These are phyloP conservation scores for Tetrapisispora pingtungensis DNA, from an alignment of 805 yeast genomes.

Conservation along the genomic window DNA sequence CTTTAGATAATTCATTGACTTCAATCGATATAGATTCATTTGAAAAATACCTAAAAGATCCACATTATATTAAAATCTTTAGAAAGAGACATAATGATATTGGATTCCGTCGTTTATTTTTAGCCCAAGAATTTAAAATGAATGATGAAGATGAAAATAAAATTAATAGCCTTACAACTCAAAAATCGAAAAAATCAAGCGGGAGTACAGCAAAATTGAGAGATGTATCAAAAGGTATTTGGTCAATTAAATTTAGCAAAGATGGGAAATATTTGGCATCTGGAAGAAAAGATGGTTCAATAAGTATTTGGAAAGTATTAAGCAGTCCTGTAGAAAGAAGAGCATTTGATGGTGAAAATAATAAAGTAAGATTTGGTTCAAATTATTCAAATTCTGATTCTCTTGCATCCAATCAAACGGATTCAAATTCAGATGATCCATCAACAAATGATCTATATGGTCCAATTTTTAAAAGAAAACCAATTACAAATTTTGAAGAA, in stretches of 20 bases:
- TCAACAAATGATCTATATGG: constrained; percentile 37
- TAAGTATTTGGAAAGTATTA: constrained; percentile 73
- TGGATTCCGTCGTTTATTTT: constrained; percentile 41
- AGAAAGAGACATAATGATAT: constrained; percentile 35
- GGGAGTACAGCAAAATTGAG: neutral
- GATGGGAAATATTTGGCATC: constrained; percentile 81
- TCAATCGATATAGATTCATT: constrained; percentile 30
- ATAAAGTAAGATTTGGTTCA: neutral
- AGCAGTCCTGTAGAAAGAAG: constrained; percentile 60
- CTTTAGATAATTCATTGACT: neutral
- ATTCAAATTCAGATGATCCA: neutral
- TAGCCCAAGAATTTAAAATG: constrained; percentile 50
- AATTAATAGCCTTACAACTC: neutral
- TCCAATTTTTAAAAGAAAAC: constrained; percentile 66
- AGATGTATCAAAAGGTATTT: constrained; percentile 39
- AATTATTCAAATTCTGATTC: neutral
- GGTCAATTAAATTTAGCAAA: constrained; percentile 58
- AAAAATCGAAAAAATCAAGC: neutral
- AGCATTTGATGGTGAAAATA: constrained; percentile 26
- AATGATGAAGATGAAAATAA: neutral
- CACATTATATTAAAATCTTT: constrained; percentile 45
- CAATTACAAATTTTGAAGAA: constrained; percentile 50
- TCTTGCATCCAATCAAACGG: neutral
- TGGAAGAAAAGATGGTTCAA: constrained; percentile 65
- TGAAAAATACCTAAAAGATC: constrained; percentile 37